A percentile compares a stretch with the other conserved stretches of the same genome.
These are phyloP conservation scores for Monarda citriodora DNA, from an alignment of 305 asterid genomes.

Conservation along the genomic window DNA sequence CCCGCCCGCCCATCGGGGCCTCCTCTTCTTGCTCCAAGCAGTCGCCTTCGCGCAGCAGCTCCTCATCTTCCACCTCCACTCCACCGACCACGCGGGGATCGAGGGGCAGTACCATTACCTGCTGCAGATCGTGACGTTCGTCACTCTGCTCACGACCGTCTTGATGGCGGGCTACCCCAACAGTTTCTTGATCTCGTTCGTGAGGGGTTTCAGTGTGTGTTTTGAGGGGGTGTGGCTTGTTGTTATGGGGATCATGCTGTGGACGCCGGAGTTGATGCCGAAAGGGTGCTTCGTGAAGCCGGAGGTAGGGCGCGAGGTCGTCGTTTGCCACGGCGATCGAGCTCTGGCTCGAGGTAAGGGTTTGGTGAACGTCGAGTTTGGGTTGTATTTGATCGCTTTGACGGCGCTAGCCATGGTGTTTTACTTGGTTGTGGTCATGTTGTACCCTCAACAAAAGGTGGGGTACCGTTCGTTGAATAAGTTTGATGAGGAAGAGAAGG, in stretches of 20 bases:
- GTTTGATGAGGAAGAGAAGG: conserved; percentile 25
- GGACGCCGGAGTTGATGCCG: conserved; percentile 44
- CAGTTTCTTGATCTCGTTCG: conserved; percentile 43
- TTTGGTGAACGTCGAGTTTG: conserved; percentile 44
- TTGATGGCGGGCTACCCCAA: conserved; percentile 24
- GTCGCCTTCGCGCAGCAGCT: conserved; percentile 50
- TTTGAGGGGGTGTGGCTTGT: conserved; percentile 50
- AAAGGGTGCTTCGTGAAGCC: conserved; percentile 39
- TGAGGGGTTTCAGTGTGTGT: conserved; percentile 27
- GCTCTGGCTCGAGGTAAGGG: conserved; percentile 50
- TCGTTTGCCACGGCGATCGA: conserved; percentile 35
- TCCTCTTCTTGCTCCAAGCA: conserved; percentile 39
- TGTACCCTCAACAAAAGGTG: conserved; percentile 23
- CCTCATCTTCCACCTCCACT: conserved; percentile 50
- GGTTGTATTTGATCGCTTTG: conserved; percentile 32
- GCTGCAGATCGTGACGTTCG: conserved; percentile 36
- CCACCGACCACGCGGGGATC: conserved; percentile 53
- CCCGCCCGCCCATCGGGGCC: conserved; percentile 26
- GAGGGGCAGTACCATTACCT: conserved; percentile 66
- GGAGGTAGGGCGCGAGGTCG: conserved; percentile 27
- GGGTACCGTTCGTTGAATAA: conserved; percentile 32
- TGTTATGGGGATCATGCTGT: conserved; percentile 46
- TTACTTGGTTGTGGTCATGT: conserved; percentile 27
- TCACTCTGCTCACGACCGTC: conserved; percentile 28
- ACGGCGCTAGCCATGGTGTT: conserved; percentile 21